phyloP scores from a whole-genome alignment of 108 stramenopile species.

The Cyclotella atomus region DNA sequence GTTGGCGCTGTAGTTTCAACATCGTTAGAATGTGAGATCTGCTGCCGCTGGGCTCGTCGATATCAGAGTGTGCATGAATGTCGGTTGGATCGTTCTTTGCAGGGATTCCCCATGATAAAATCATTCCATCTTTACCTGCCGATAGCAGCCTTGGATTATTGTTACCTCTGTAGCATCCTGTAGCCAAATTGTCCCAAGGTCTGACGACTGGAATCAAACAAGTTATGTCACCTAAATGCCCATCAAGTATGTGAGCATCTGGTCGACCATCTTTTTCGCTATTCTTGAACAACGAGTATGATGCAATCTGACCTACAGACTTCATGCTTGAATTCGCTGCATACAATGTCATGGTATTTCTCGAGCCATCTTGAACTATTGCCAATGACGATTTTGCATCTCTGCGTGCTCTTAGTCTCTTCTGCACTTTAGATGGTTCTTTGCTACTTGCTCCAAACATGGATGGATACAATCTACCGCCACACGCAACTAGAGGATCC shows the following conservation, averaged over 20 bases:
- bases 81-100: not conserved
- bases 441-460: not conserved
- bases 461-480: constrained; percentile 27
- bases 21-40: not conserved
- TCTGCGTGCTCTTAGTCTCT: not conserved
- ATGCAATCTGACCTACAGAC: constrained; percentile 50
- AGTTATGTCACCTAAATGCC: constrained; percentile 66
- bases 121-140: constrained; percentile 79
- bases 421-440: not conserved
- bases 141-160: constrained; percentile 51
- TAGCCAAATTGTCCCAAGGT: constrained; percentile 27
- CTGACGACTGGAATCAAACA: constrained; percentile 43
- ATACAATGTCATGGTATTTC: constrained; percentile 29
- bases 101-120: constrained; percentile 70
- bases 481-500: constrained; percentile 23
- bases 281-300: constrained; percentile 54
- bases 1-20: not conserved
- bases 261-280: constrained; percentile 55
- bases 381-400: not conserved
- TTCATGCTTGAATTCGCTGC: constrained; percentile 11
- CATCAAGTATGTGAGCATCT: constrained; percentile 49
- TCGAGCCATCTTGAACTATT: constrained; percentile 15
- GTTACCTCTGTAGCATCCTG: constrained; percentile 21
- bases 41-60: not conserved
- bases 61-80: not conserved